phyloP scores from a whole-genome alignment of 139 green algal species.

The Picochlorum sp. region DNA sequence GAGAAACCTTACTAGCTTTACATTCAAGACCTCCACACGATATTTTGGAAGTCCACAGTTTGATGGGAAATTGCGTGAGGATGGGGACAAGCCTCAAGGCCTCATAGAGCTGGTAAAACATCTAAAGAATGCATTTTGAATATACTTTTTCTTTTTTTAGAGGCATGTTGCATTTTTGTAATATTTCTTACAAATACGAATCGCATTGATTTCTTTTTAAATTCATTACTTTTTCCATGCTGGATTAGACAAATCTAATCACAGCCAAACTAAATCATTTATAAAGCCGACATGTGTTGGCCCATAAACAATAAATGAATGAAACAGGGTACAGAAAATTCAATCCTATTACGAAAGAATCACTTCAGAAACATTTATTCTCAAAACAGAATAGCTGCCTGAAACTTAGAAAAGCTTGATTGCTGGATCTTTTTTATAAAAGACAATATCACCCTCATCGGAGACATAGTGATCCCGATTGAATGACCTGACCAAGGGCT shows the following conservation, averaged over 20 bases:
- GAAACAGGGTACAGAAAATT: no score
- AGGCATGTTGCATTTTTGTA: no score
- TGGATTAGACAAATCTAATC: no score
- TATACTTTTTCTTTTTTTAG: no score
- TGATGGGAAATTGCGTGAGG: background rate
- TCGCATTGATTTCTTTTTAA: no score
- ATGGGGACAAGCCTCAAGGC: background rate
- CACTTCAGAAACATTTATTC: background rate
- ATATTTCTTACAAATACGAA: no score
- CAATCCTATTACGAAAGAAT: slow-evolving; percentile 4
- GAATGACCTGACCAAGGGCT: slow-evolving; percentile 66
- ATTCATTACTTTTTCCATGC: no score
- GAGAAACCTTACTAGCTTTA: background rate
- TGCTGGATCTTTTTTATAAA: slow-evolving; percentile 47
- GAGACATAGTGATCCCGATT: slow-evolving; percentile 76
- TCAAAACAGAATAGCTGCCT: background rate
- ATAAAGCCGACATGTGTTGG: no score
- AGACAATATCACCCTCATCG: slow-evolving; percentile 74
- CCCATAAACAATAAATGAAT: no score
- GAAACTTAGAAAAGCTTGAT: background rate
- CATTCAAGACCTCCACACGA: background rate
- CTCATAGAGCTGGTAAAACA: background rate
- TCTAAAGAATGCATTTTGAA: no score
- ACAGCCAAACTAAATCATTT: no score
- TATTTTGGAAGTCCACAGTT: background rate